Conservation (phyloP, 345 rosid species). For the Sonneratia caseolaris region DNA sequence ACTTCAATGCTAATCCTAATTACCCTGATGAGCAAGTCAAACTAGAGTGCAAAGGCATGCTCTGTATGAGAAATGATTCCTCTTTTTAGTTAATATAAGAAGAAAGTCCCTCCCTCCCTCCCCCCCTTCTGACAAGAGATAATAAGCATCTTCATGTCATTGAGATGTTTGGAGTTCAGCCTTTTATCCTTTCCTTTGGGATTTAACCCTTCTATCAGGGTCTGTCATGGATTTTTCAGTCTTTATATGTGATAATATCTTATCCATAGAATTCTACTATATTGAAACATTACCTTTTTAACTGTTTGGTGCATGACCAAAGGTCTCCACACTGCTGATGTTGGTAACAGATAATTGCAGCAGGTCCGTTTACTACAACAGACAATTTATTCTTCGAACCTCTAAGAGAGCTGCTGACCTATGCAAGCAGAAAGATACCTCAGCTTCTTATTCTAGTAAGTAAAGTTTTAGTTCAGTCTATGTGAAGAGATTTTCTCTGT, state of each 20-base stretch:
- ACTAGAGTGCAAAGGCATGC: neutral
- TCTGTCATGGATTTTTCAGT: neutral
- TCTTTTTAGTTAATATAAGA: neutral
- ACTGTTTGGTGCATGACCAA: neutral
- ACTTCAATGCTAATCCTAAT: neutral
- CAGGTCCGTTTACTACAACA: slow-evolving; percentile 82
- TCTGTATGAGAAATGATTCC: neutral
- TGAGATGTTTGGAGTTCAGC: neutral
- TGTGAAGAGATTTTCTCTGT: neutral
- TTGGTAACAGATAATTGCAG: slow-evolving; percentile 56
- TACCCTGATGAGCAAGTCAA: neutral
- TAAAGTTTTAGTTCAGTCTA: neutral
- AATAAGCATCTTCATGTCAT: neutral
- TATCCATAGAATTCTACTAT: neutral
- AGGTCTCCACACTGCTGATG: no score
- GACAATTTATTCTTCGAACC: slow-evolving; percentile 89
- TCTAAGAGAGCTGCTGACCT: slow-evolving; percentile 65
- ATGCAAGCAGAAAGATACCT: slow-evolving; percentile 71
- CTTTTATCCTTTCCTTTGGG: neutral
- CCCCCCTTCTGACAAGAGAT: no score
- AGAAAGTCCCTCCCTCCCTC: no score
- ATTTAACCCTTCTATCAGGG: no score
- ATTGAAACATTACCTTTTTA: neutral
- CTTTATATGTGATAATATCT: neutral
- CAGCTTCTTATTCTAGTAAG: slow-evolving; percentile 74